phyloP scores from a whole-genome alignment of 2,329 filamentous ascomycete genomes.

The Lecanicillium sp. region DNA sequence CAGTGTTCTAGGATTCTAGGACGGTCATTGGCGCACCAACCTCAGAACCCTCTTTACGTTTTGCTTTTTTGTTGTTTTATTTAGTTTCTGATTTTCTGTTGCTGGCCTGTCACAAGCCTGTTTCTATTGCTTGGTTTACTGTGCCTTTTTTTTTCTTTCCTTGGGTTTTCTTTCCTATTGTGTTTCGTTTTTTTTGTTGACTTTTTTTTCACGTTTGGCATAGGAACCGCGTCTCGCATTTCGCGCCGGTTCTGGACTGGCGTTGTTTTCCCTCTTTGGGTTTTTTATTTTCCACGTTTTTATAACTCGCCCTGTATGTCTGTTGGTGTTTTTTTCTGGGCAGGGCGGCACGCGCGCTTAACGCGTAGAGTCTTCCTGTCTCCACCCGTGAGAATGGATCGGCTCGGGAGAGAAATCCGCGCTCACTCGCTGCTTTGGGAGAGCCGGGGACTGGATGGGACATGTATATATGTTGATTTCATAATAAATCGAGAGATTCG shows the following conservation, averaged over 20 bases:
- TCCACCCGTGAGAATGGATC: too few species aligned
- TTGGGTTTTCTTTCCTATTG: slow-evolving; percentile 1
- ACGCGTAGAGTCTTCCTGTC: too few species aligned
- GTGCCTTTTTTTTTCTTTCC: not conserved
- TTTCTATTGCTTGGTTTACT: not conserved
- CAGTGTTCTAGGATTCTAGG: too few species aligned
- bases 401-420: too few species aligned
- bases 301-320: not conserved
- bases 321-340: slow-evolving; percentile 1
- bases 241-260: slow-evolving; percentile 5
- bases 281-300: not conserved
- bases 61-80: not conserved
- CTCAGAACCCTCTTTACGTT: too few species aligned
- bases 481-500: not conserved
- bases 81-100: not conserved
- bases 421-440: too few species aligned
- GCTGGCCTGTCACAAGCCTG: not conserved
- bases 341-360: not conserved
- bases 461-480: too few species aligned
- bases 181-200: not conserved
- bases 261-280: slow-evolving; percentile 6
- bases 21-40: too few species aligned
- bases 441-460: too few species aligned
- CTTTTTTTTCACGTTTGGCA: slow-evolving; percentile 8
- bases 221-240: slow-evolving; percentile 8